These are phyloP conservation scores for Pythium angustatum DNA, from an alignment of 352 stramenopile species.

Conservation along the genomic window DNA sequence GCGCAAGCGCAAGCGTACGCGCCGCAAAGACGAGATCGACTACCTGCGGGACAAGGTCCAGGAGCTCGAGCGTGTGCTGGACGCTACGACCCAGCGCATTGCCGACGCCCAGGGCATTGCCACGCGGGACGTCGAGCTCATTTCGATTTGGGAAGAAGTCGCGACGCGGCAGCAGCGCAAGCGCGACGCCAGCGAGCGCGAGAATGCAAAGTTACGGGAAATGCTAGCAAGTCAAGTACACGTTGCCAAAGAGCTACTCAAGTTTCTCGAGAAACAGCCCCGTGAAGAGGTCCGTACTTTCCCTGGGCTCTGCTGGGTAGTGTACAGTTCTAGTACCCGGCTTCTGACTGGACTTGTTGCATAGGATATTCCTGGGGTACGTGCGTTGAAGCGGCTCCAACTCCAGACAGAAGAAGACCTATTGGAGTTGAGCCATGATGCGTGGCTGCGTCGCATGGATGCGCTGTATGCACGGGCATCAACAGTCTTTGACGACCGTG, in stretches of 20 bases:
- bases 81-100: slow-evolving; percentile 1
- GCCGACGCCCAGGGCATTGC: slow-evolving; percentile 6
- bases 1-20: slow-evolving; percentile 26
- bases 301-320: too few relatives aligned
- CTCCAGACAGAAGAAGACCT: neutral
- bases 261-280: slow-evolving; percentile 10
- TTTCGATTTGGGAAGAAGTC: slow-evolving; percentile 30
- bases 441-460: slow-evolving; percentile 10
- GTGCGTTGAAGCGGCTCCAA: neutral
- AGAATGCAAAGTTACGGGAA: slow-evolving; percentile 51
- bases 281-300: slow-evolving; percentile 6
- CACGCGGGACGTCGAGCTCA: slow-evolving; percentile 34
- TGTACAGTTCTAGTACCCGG: too few relatives aligned
- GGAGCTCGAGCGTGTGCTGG: slow-evolving; percentile 9
- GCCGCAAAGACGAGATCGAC: slow-evolving; percentile 61
- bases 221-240: slow-evolving; percentile 61
- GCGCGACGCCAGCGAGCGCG: slow-evolving; percentile 35
- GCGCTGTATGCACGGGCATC: neutral
- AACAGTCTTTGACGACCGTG: neutral
- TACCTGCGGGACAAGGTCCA: slow-evolving; percentile 43
- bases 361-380: slow-evolving; percentile 17
- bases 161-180: slow-evolving; percentile 16
- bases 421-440: neutral
- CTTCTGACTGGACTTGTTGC: too few relatives aligned
- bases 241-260: slow-evolving; percentile 28